Conservation (phyloP, 352 stramenopile species). For the Phytophthora boehmeriae region DNA sequence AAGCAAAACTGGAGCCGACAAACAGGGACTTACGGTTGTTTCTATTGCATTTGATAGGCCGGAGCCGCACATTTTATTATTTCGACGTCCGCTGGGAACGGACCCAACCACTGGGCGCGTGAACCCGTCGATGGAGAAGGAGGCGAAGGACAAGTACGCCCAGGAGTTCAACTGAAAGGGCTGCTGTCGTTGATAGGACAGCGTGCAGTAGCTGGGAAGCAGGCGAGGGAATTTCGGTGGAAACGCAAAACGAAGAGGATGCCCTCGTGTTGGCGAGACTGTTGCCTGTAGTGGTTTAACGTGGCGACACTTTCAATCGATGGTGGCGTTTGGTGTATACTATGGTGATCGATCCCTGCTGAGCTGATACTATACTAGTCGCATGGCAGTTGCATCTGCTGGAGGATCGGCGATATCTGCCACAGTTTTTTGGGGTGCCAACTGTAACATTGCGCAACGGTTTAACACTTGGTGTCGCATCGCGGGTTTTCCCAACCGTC, state of each 20-base stretch:
- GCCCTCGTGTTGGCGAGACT: not conserved
- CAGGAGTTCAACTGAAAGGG: slow-evolving; percentile 68
- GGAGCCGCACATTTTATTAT: slow-evolving; percentile 99
- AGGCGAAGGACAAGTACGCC: slow-evolving; percentile 97
- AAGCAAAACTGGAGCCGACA: not conserved
- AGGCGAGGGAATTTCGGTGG: slow-evolving; percentile 12
- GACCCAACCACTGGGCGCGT: slow-evolving; percentile 95
- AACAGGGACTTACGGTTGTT: not conserved
- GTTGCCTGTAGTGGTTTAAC: not conserved
- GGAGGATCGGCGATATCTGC: too few species aligned
- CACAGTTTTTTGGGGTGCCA: too few species aligned
- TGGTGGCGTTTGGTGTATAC: too few species aligned
- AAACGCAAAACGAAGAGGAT: slow-evolving; percentile 2
- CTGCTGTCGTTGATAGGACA: not conserved
- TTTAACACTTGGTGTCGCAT: too few species aligned
- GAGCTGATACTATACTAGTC: too few species aligned
- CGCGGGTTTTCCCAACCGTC: too few species aligned
- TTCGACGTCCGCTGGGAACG: slow-evolving; percentile 96
- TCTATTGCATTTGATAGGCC: slow-evolving; percentile 65
- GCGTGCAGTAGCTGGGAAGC: not conserved
- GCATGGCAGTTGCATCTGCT: too few species aligned
- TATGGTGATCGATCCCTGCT: too few species aligned
- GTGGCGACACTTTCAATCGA: not conserved
- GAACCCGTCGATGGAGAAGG: slow-evolving; percentile 92
- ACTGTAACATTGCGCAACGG: too few species aligned